A percentile compares a stretch with the other conserved stretches of the same genome.
These are phyloP conservation scores for Pyrenopolyporus hunteri DNA, from an alignment of 495 filamentous ascomycete species.

Conservation along the genomic window DNA sequence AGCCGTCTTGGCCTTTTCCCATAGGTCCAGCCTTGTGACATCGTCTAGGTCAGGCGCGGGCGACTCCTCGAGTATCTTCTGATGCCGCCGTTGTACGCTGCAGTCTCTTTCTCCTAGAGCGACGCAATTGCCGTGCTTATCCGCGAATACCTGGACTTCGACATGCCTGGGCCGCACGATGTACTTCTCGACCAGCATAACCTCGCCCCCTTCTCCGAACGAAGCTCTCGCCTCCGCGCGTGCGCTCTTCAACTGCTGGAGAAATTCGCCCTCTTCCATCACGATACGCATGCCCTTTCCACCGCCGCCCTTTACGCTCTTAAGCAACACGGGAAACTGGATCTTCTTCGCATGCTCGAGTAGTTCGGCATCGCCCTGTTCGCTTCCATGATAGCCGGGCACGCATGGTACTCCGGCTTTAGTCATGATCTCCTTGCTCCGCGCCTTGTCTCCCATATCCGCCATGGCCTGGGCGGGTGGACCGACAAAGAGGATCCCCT, in stretches of 20 bases:
- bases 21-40: slow-evolving; percentile 80
- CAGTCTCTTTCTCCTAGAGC: slow-evolving; percentile 87
- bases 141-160: slow-evolving; percentile 97
- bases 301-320: slow-evolving; percentile 95
- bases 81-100: slow-evolving; percentile 86
- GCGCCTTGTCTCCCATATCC: slow-evolving; percentile 96
- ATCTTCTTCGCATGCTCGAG: slow-evolving; percentile 77
- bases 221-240: slow-evolving; percentile 89
- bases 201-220: slow-evolving; percentile 84
- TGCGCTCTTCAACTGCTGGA: slow-evolving; percentile 80
- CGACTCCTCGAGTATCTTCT: slow-evolving; percentile 97
- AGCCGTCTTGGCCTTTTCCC: slow-evolving; percentile 90
- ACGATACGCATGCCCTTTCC: slow-evolving; percentile 99
- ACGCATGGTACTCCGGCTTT: slow-evolving; percentile 93
- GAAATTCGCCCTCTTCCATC: slow-evolving; percentile 73
- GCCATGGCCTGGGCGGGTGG: slow-evolving; percentile 92
- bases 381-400: slow-evolving; percentile 89
- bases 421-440: slow-evolving; percentile 91
- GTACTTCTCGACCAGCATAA: slow-evolving; percentile 97
- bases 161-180: slow-evolving; percentile 94
- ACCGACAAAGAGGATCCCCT: slow-evolving; percentile 92
- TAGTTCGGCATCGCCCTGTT: slow-evolving; percentile 77
- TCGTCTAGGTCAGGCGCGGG: slow-evolving; percentile 87
- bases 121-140: slow-evolving; percentile 83
- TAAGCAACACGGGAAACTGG: slow-evolving; percentile 90